Base-by-base conservation (phyloP, 345 rosid species). In the Linum trigynum region DNA sequence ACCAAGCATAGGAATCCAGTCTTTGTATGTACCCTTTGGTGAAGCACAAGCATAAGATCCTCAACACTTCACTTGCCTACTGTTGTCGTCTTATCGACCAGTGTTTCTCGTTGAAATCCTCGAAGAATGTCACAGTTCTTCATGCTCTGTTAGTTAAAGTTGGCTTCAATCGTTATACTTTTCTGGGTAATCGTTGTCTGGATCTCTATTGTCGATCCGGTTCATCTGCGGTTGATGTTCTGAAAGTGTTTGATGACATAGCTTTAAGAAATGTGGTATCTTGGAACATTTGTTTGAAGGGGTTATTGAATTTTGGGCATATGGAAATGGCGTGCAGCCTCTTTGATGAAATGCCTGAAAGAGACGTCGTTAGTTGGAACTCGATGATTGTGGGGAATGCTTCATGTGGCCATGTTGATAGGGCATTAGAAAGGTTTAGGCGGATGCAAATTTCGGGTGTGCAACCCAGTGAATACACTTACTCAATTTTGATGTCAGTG, bases 321-420 rank as follows among this genome's bases (percentile, higher is more conserved):
- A 39, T 74, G 11, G 57, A 17, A 5, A 1, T 38, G 15, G 92
- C 85, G 11, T 57, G 79, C 7, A 38, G 9, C 3, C 0, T 83
- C 85, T 90, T 90, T 59, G 92, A 84, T 62, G 80, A 75, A 80
- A 88, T 88, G 84, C 87, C 89, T 12, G 80, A 73, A 15, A 69
- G 85, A 61, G 92, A 90, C 79, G 83, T 78, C 61, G 89, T 84
- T 36, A 82, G 82, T 67, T 86, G 86, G 89, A 90, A 90, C 64
- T 82, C 89, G 4, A 82, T 87, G 84, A 78, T 84, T 45, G 76
- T 80, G 15, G 85, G 89, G 61, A 81, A 39, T 68, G 78, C 70
- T 55, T 82, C 75, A 23, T 68, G 69, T 66, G 91, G 88, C 17
- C 70, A 38, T 69, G 63, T 60, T 11, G 66, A 58, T 67, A 53